A percentile compares a stretch with the other conserved stretches of the same genome.
These are phyloP conservation scores for Leccinum fibrillosum DNA, from an alignment of 768 basidiomycete genomes.

Conservation along the genomic window DNA sequence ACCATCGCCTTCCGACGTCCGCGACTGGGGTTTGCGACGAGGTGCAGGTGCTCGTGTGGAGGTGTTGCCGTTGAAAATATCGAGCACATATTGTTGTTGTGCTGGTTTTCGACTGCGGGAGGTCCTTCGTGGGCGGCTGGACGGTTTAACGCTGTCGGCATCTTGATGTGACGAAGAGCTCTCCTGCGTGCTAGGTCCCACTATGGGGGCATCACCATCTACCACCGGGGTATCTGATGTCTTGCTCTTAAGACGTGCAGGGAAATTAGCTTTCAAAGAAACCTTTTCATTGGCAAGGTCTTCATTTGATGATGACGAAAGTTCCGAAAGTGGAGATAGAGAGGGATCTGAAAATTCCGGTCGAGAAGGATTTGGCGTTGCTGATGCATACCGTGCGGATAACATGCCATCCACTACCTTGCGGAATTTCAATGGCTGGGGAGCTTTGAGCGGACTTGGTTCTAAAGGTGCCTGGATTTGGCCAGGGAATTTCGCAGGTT, in stretches of 20 bases:
- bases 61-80: conserved; percentile 36
- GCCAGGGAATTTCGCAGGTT: conserved; percentile 15
- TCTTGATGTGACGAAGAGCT: conserved; percentile 16
- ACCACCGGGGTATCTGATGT: not conserved
- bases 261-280: not conserved
- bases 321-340: conserved; percentile 22
- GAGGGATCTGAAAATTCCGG: conserved; percentile 4
- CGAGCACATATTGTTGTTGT: conserved; percentile 32
- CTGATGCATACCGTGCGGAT: conserved; percentile 24
- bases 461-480: conserved; percentile 10
- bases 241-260: not conserved
- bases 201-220: conserved; percentile 11
- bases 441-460: conserved; percentile 18
- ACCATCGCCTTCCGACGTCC: conserved; percentile 33
- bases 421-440: conserved; percentile 36
- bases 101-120: conserved; percentile 46
- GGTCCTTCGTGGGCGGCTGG: conserved; percentile 42
- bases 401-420: conserved; percentile 39
- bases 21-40: conserved; percentile 43
- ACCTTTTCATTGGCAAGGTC: conserved; percentile 6
- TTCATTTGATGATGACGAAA: conserved; percentile 20
- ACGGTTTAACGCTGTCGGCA: not conserved
- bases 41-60: conserved; percentile 31
- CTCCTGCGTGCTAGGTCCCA: not conserved
- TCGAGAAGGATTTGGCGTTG: conserved; percentile 14